Evolutionary conservation across 164 flowering plant genomes (phyloP).

Genomic region (Liriodendron chinense): DNA sequence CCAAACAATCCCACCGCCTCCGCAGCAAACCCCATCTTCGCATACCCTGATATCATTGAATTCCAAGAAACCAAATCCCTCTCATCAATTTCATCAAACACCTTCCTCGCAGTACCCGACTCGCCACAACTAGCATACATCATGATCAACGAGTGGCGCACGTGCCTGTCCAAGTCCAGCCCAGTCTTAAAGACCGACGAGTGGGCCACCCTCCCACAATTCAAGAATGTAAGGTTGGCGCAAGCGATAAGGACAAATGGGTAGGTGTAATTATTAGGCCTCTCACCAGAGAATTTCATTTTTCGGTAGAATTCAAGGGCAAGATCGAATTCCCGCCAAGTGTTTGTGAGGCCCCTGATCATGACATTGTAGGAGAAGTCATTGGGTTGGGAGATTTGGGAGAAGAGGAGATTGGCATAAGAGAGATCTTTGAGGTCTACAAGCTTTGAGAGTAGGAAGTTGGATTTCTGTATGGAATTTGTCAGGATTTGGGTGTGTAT

Average conservation of each 20-base stretch:
- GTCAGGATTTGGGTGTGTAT: conserved; percentile 28
- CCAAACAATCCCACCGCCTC: conserved; percentile 38
- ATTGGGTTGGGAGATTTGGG: conserved; percentile 32
- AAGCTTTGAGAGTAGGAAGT: conserved; percentile 46
- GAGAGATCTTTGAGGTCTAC: conserved; percentile 44
- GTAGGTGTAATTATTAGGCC: conserved; percentile 40
- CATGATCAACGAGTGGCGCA: conserved; percentile 36
- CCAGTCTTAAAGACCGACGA: conserved; percentile 30
- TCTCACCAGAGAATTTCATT: conserved; percentile 44
- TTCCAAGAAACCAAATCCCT: conserved; percentile 54
- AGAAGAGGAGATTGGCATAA: conserved; percentile 46
- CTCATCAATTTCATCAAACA: conserved; percentile 40
- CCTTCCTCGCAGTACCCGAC: conserved; percentile 26
- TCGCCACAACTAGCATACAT: conserved; percentile 38
- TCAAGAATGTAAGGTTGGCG: conserved; percentile 11
- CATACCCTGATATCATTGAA: conserved; percentile 45
- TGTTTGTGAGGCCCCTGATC: conserved; percentile 57
- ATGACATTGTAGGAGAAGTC: conserved; percentile 62
- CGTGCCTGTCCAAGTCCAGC: conserved; percentile 24
- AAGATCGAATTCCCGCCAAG: conserved; percentile 38
- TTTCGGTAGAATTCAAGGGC: conserved; percentile 35
- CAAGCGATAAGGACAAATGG: conserved; percentile 48
- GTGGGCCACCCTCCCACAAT: conserved; percentile 36
- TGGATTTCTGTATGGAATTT: conserved; percentile 41
- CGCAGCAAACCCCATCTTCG: conserved; percentile 24